Evolutionary conservation across 352 stramenopile species (phyloP).

Genomic region (Pythium myriotylum): DNA sequence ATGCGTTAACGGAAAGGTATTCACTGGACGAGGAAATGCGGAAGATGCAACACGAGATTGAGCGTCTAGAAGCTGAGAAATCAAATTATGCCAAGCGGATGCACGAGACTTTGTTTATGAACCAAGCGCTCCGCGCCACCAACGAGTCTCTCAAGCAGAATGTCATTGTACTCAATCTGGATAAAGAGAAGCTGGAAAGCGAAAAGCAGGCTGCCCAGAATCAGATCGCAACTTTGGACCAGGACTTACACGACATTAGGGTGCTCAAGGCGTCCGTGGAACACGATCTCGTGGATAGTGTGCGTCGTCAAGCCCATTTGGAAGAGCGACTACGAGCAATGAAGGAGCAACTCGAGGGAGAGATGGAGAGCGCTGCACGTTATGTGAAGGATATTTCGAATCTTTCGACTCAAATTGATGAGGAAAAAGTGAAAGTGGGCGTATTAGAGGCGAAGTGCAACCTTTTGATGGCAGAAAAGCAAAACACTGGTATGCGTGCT

Average conservation of each 20-base stretch:
- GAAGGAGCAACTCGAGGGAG: constrained; percentile 68
- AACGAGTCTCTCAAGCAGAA: constrained; percentile 74
- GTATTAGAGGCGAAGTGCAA: constrained; percentile 74
- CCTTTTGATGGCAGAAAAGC: constrained; percentile 65
- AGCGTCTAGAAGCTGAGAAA: constrained; percentile 61
- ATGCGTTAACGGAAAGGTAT: constrained; percentile 59
- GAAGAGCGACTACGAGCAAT: constrained; percentile 54
- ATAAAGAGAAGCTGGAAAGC: constrained; percentile 54
- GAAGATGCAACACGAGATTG: constrained; percentile 52
- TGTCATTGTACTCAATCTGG: constrained; percentile 49
- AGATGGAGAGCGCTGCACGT: constrained; percentile 44
- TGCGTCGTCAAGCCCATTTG: constrained; percentile 50
- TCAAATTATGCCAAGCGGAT: constrained; percentile 61
- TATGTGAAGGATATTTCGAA: constrained; percentile 45
- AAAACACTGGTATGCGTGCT: constrained; percentile 74
- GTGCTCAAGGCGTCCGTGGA: constrained; percentile 45
- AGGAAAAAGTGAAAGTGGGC: constrained; percentile 60
- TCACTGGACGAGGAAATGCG: constrained; percentile 68
- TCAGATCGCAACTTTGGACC: constrained; percentile 35
- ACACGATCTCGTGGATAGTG: constrained; percentile 49
- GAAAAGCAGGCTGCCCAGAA: constrained; percentile 44
- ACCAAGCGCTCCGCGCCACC: constrained; percentile 60
- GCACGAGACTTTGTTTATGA: constrained; percentile 80
- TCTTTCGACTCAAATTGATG: constrained; percentile 46
- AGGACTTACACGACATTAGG: constrained; percentile 38